Conservation (phyloP, 306 rosid species). For the Prunus mongolica region DNA sequence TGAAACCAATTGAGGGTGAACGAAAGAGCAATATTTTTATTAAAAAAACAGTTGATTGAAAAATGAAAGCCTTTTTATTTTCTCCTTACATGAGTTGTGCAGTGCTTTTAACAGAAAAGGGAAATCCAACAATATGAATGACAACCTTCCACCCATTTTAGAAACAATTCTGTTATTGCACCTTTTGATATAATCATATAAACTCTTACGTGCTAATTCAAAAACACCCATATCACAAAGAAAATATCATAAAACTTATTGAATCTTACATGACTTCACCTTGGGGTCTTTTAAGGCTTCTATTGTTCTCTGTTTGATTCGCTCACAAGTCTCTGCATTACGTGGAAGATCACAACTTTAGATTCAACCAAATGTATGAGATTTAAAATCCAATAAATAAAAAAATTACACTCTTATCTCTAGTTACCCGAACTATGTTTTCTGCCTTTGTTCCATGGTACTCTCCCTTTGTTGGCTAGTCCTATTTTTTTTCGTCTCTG, state of each 20-base stretch:
- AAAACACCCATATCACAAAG: neutral
- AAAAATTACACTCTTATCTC: neutral
- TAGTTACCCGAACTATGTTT: constrained; percentile 67
- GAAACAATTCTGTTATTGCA: neutral
- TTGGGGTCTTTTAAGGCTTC: constrained; percentile 86
- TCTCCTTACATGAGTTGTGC: neutral
- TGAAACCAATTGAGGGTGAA: constrained; percentile 33
- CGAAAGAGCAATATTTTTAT: neutral
- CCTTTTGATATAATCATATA: neutral
- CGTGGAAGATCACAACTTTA: constrained; percentile 9
- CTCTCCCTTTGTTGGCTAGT: constrained; percentile 77
- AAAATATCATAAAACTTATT: constrained; percentile 28
- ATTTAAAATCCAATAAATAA: constrained; percentile 4
- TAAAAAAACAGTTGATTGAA: neutral
- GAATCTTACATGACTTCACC: constrained; percentile 86
- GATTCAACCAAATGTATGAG: constrained; percentile 14
- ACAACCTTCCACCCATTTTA: neutral
- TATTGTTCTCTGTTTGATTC: constrained; percentile 63
- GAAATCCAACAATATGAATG: neutral
- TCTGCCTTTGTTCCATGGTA: constrained; percentile 97
- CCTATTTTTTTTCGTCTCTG: constrained; percentile 71
- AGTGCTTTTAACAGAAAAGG: constrained; percentile 10
- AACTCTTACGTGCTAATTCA: neutral
- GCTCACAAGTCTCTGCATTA: constrained; percentile 64
- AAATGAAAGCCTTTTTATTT: neutral